Base-by-base conservation (phyloP, 1,284 basidiomycete genomes). In the Exobasidium cylindrosporum region DNA sequence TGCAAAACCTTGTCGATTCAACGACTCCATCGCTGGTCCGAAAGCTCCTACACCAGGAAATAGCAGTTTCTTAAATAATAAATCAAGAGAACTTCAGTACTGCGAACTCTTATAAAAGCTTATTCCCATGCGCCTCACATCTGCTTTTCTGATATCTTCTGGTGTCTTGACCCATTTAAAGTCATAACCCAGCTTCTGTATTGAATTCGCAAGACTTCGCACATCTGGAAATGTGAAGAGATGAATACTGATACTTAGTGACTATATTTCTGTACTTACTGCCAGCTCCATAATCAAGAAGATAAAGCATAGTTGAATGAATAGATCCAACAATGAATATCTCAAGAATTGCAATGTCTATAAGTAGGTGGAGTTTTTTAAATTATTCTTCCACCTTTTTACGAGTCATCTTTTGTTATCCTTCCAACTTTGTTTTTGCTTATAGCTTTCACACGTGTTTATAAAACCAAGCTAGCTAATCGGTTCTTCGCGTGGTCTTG, bases 21-120 rank as follows among this genome's bases (percentile, higher is more conserved):
- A 87, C 61, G 89, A 88, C 57, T 86, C 83, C 73, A 97, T 88
- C 7, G 95, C 96, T 46, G 89, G 88, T 59, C 89, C 88, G 79
- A 97, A 98, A 5, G 92, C 87, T 28, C 96, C 96, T 47, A 98
- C 96, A n/a, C 96, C 96, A 54, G 96, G 96, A 80, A 99, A 98
- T 73, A 99, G 85, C 76, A 99, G 87, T 82, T 88, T 89, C 95
- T 97, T 44, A 6, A 17, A 29, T 10, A 40, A 40, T 45, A 62
- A 60, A 32, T 14, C 1, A 13, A 14, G 14, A 1, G 3, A 5
- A 21, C 21, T 46, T 14, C 50, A 13, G 45, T 5, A 31, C 13
- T 17, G 53, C 14, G 29, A 53, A 21, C n/a, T n/a, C n/a, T n/a
- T n/a, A n/a, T 40, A 7, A 40, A 17, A 40, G 35, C 35, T 40